phyloP scores from a whole-genome alignment of 192 early-diverging fungal species.

The Powellomyces hirtus region DNA sequence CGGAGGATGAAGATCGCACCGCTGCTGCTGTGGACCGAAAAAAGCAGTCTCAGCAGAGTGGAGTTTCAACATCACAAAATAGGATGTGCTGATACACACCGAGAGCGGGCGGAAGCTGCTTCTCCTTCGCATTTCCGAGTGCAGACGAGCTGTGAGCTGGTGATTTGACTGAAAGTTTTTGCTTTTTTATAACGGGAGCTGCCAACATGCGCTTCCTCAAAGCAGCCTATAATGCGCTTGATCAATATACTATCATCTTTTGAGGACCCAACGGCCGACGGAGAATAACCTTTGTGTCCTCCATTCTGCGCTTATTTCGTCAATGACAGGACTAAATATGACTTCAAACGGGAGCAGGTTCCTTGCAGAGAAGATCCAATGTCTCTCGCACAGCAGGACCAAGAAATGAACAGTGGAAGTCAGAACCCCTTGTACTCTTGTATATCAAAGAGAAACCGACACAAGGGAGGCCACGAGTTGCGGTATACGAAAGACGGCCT shows the following conservation, averaged over 20 bases:
- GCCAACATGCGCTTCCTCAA: constrained; percentile 20
- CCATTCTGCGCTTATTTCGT: too few species aligned
- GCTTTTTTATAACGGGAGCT: constrained; percentile 10
- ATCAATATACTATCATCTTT: not conserved
- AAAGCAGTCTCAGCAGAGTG: not conserved
- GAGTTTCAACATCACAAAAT: not conserved
- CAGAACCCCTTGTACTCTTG: too few species aligned
- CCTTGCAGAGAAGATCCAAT: too few species aligned
- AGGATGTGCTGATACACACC: not conserved
- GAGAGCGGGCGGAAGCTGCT: not conserved
- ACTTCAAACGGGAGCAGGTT: too few species aligned
- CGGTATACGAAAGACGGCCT: too few species aligned
- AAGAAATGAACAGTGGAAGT: too few species aligned
- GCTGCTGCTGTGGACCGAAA: not conserved
- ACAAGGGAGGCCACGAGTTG: too few species aligned
- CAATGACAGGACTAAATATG: too few species aligned
- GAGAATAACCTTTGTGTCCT: constrained; percentile 2
- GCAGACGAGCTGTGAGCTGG: not conserved
- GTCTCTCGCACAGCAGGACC: too few species aligned
- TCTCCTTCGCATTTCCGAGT: not conserved
- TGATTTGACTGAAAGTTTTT: not conserved
- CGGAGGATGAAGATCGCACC: not conserved
- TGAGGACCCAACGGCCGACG: not conserved
- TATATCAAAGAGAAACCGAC: too few species aligned
- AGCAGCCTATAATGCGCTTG: constrained; percentile 7